phyloP scores from a whole-genome alignment of 345 rosid genomes.

The Boechera retrofracta region DNA sequence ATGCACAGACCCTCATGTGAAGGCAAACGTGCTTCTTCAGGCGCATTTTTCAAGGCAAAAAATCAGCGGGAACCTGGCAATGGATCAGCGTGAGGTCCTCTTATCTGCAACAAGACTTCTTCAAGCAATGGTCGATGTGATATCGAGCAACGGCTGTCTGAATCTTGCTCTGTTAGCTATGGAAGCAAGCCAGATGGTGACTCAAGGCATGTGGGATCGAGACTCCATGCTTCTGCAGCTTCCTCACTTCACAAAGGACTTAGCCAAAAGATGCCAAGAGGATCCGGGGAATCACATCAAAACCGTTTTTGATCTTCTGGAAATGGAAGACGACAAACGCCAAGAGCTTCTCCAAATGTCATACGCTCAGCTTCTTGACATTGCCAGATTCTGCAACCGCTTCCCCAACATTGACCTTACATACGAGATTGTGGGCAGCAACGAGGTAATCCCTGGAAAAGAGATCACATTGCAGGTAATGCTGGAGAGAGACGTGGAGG shows the following conservation, averaged over 20 bases:
- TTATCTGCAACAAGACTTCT: slow-evolving; percentile 73
- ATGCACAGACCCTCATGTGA: slow-evolving; percentile 73
- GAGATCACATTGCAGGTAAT: slow-evolving; percentile 64
- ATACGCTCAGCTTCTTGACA: slow-evolving; percentile 66
- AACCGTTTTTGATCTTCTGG: slow-evolving; percentile 78
- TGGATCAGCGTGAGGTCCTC: slow-evolving; percentile 82
- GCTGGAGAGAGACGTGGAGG: slow-evolving; percentile 84
- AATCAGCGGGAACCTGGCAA: slow-evolving; percentile 62
- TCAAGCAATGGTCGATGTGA: slow-evolving; percentile 90
- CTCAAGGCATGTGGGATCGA: slow-evolving; percentile 93
- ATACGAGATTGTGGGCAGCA: slow-evolving; percentile 61
- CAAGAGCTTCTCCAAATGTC: slow-evolving; percentile 77
- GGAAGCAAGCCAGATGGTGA: slow-evolving; percentile 96
- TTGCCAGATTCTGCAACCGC: slow-evolving; percentile 83
- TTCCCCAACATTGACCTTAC: slow-evolving; percentile 84
- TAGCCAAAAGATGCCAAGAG: slow-evolving; percentile 80
- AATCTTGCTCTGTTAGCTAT: slow-evolving; percentile 83
- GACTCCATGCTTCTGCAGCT: slow-evolving; percentile 91
- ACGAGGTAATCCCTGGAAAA: slow-evolving; percentile 58
- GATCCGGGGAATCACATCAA: slow-evolving; percentile 76
- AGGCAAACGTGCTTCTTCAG: slow-evolving; percentile 86
- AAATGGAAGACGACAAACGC: slow-evolving; percentile 87
- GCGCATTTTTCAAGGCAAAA: slow-evolving; percentile 88
- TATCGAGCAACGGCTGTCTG: slow-evolving; percentile 84
- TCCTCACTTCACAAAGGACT: slow-evolving; percentile 80